Percentiles rank a stretch among this genome's conserved stretches.
Evolutionary conservation across 805 yeast species (phyloP).

Genomic region (Sugiyamaella chiloensis): DNA sequence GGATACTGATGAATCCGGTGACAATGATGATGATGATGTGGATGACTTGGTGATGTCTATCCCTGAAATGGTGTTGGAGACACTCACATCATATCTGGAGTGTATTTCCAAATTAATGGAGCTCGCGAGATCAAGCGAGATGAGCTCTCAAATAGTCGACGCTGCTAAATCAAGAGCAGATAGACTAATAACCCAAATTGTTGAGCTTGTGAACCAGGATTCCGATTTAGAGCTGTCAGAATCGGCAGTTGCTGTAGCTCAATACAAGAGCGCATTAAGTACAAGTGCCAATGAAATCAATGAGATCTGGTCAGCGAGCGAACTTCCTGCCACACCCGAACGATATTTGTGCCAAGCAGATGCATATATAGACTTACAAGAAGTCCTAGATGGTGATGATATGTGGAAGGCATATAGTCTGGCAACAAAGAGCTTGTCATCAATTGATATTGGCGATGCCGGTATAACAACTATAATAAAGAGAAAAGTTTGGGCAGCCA

Average conservation of each 20-base stretch:
- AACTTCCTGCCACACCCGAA: conserved; percentile 18
- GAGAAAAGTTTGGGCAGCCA: conserved; percentile 10
- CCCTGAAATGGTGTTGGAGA: conserved; percentile 11
- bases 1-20: conserved; percentile 3
- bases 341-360: conserved; percentile 28
- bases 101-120: conserved; percentile 9
- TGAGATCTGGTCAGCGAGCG: conserved; percentile 7
- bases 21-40: conserved; percentile 1
- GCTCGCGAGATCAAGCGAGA: neutral
- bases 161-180: neutral
- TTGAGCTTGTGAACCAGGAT: neutral
- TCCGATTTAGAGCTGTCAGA: conserved; percentile 6
- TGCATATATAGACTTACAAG: conserved; percentile 22
- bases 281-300: neutral
- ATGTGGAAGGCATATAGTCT: conserved; percentile 22
- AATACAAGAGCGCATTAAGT: conserved; percentile 6
- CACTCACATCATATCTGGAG: conserved; percentile 11
- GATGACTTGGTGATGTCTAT: conserved; percentile 5
- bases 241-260: conserved; percentile 14
- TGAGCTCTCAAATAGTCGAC: neutral
- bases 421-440: conserved; percentile 15
- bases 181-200: neutral
- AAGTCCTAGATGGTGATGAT: neutral
- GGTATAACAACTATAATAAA: neutral
- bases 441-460: conserved; percentile 3